Conservation (phyloP, 1,284 basidiomycete genomes). For the Ceratobasidium sp. region DNA sequence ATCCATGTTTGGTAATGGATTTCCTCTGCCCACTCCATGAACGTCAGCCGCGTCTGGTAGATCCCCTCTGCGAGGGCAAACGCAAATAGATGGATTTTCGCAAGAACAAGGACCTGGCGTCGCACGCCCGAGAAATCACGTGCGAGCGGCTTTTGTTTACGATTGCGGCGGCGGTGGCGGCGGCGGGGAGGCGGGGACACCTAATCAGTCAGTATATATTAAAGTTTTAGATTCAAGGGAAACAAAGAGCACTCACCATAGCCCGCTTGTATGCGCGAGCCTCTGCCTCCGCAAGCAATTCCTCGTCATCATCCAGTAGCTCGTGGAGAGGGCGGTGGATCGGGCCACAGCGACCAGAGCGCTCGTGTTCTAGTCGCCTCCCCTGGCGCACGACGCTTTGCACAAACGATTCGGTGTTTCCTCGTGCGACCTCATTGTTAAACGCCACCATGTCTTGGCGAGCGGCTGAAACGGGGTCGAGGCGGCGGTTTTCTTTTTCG, state of each 20-base stretch:
- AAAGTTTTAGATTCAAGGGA: too few species aligned
- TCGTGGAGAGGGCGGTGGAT: too few species aligned
- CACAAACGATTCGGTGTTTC: not conserved
- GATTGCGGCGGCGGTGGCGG: too few species aligned
- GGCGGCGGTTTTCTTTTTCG: not conserved
- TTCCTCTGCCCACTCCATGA: not conserved
- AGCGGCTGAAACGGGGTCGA: slow-evolving; percentile 4
- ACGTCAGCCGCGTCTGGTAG: not conserved
- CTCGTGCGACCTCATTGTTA: not conserved
- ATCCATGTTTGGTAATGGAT: not conserved
- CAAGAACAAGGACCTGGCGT: not conserved
- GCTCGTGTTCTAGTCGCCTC: too few species aligned
- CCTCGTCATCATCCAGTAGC: too few species aligned
- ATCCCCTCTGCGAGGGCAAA: not conserved
- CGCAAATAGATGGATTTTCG: not conserved
- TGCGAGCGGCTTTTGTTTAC: slow-evolving; percentile 3
- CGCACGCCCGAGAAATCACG: not conserved
- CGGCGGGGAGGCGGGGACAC: too few species aligned
- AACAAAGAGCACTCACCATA: too few species aligned
- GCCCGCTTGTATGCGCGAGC: too few species aligned
- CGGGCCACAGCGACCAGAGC: too few species aligned
- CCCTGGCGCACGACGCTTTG: not conserved
- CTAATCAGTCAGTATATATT: too few species aligned
- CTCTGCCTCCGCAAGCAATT: too few species aligned
- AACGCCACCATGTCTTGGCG: slow-evolving; percentile 2